Evolutionary conservation across 768 basidiomycete genomes (phyloP).

Genomic region (Collybia mongolica): DNA sequence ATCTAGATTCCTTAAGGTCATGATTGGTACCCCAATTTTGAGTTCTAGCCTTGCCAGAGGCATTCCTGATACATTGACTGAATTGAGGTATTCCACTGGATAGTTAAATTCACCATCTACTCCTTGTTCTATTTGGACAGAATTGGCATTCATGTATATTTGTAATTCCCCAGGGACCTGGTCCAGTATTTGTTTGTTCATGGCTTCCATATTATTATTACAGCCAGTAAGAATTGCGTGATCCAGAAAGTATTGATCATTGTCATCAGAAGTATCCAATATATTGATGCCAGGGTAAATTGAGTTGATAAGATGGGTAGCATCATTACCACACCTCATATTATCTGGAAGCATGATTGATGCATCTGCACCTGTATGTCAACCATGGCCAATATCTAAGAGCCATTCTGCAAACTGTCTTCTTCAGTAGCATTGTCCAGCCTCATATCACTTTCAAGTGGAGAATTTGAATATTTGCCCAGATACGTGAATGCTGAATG

Average conservation of each 20-base stretch:
- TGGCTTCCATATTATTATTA: slow-evolving; percentile 35
- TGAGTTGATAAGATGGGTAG: slow-evolving; percentile 9
- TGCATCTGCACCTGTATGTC: background rate
- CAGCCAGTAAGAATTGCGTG: slow-evolving; percentile 32
- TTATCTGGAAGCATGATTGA: slow-evolving; percentile 11
- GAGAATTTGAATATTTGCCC: slow-evolving; percentile 29
- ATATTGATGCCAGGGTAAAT: slow-evolving; percentile 15
- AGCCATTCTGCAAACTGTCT: slow-evolving; percentile 20
- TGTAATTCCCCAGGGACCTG: slow-evolving; percentile 19
- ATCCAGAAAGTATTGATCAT: slow-evolving; percentile 29
- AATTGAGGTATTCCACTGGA: slow-evolving; percentile 37
- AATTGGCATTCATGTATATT: slow-evolving; percentile 27
- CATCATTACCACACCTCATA: slow-evolving; percentile 9
- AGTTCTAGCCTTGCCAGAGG: too few relatives aligned
- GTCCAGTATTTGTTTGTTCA: slow-evolving; percentile 26
- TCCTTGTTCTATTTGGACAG: slow-evolving; percentile 8
- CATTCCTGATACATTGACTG: slow-evolving; percentile 34
- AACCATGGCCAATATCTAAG: slow-evolving; percentile 21
- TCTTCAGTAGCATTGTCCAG: slow-evolving; percentile 15
- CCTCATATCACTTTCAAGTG: slow-evolving; percentile 23
- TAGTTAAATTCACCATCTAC: slow-evolving; percentile 21
- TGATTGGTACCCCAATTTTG: too few relatives aligned
- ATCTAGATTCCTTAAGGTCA: too few relatives aligned
- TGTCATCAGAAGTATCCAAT: background rate
- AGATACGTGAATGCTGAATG: slow-evolving; percentile 33